phyloP scores from a whole-genome alignment of 2,329 filamentous ascomycete genomes.

The Diplodia sapinea region DNA sequence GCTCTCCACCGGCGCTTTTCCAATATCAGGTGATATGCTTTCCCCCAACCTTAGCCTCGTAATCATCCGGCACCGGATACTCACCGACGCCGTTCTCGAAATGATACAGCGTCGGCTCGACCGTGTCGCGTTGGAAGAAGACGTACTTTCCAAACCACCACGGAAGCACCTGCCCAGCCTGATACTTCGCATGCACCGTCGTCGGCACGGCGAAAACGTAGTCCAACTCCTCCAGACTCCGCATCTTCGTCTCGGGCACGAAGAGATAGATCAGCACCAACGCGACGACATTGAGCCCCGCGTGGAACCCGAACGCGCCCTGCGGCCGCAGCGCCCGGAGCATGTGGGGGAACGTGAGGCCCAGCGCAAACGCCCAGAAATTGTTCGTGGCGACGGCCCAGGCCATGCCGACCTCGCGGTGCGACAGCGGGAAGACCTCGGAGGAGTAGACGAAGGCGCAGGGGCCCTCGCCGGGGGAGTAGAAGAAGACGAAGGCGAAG shows the following conservation, averaged over 20 bases:
- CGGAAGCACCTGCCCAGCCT: constrained; percentile 48
- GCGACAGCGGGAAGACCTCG: constrained; percentile 72
- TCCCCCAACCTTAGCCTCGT: not conserved
- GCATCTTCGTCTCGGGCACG: constrained; percentile 55
- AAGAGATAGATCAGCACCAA: constrained; percentile 64
- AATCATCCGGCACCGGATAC: not conserved
- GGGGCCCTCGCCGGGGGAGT: constrained; percentile 53
- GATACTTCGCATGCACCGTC: constrained; percentile 48
- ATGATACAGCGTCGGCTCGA: constrained; percentile 47
- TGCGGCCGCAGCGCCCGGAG: constrained; percentile 57
- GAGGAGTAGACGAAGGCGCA: constrained; percentile 72
- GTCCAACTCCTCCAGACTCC: constrained; percentile 56
- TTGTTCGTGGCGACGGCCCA: constrained; percentile 71
- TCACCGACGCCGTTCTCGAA: constrained; percentile 35
- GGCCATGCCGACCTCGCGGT: constrained; percentile 74
- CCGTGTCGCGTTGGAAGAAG: constrained; percentile 44
- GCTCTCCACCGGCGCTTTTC: too few species aligned
- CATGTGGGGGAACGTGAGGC: constrained; percentile 67
- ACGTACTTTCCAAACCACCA: constrained; percentile 56
- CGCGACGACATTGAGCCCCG: constrained; percentile 64
- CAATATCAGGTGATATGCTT: not conserved
- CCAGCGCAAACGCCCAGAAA: constrained; percentile 63
- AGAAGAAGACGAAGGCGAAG: constrained; percentile 60
- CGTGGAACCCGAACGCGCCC: constrained; percentile 67
- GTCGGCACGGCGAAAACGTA: constrained; percentile 57